Percentiles rank a stretch among this genome's conserved stretches.
Conservation (phyloP, 2,329 filamentous ascomycete species). For the Dryadomyces quercus-mongolicae region DNA sequence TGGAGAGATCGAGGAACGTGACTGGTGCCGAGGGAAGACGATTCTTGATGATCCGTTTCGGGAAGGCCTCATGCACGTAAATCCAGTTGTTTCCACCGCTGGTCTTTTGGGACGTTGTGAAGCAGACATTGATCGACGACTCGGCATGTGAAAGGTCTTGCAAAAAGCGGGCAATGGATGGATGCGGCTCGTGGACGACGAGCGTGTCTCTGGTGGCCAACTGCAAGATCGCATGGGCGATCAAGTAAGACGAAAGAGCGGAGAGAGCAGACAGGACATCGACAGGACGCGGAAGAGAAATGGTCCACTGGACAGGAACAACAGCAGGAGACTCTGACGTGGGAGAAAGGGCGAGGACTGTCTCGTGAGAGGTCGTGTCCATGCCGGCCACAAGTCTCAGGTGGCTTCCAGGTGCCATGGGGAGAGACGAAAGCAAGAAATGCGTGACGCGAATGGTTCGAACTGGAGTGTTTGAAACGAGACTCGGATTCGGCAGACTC, state of each 20-base stretch:
- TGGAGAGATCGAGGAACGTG: too few relatives aligned
- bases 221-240: background rate
- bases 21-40: too few relatives aligned
- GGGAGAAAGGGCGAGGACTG: background rate
- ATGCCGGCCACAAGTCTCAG: background rate
- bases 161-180: too few relatives aligned
- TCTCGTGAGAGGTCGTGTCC: background rate
- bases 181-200: background rate
- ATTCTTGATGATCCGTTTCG: too few relatives aligned
- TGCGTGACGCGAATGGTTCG: background rate
- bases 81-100: too few relatives aligned
- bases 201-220: background rate
- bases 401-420: background rate
- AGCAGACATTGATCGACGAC: too few relatives aligned
- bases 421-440: background rate
- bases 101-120: too few relatives aligned
- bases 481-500: background rate
- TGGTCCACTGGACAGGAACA: background rate
- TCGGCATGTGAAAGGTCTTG: too few relatives aligned
- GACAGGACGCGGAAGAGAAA: background rate
- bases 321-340: background rate
- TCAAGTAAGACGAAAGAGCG: background rate
- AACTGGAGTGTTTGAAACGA: background rate
- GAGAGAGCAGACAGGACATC: background rate
- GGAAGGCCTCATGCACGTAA: too few relatives aligned